These are phyloP conservation scores for Fusarium compactum DNA, from an alignment of 2,329 filamentous ascomycete species.

Conservation along the genomic window DNA sequence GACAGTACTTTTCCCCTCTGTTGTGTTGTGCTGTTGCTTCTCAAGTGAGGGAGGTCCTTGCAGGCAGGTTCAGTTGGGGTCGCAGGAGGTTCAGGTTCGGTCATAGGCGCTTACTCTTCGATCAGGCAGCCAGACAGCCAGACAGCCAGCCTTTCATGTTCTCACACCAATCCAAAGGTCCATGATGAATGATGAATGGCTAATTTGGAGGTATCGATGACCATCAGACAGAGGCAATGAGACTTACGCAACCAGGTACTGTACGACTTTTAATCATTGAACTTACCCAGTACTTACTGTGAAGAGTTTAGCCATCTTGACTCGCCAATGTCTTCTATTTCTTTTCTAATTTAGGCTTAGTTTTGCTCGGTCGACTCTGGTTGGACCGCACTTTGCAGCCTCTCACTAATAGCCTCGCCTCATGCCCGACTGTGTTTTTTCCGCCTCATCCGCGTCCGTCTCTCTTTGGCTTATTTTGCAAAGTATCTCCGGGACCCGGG, in stretches of 20 bases:
- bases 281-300: constrained; percentile 10
- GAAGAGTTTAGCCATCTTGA: constrained; percentile 34
- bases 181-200: background rate
- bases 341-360: constrained; percentile 40
- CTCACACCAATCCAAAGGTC: background rate
- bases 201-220: constrained; percentile 11
- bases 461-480: constrained; percentile 10
- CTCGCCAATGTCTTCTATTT: constrained; percentile 40
- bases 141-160: background rate
- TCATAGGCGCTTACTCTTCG: constrained; percentile 19
- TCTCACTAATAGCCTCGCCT: constrained; percentile 40
- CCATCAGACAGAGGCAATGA: constrained; percentile 22
- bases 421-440: constrained; percentile 34
- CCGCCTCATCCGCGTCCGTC: constrained; percentile 44
- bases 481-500: constrained; percentile 33
- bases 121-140: constrained; percentile 20
- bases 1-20: constrained; percentile 14
- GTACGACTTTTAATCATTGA: constrained; percentile 30
- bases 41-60: constrained; percentile 14
- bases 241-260: constrained; percentile 25
- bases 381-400: constrained; percentile 18
- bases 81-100: constrained; percentile 14
- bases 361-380: background rate
- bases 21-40: constrained; percentile 3
- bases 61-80: constrained; percentile 16